phyloP scores from a whole-genome alignment of 805 yeast genomes.

The Metschnikowia bowlesiae region DNA sequence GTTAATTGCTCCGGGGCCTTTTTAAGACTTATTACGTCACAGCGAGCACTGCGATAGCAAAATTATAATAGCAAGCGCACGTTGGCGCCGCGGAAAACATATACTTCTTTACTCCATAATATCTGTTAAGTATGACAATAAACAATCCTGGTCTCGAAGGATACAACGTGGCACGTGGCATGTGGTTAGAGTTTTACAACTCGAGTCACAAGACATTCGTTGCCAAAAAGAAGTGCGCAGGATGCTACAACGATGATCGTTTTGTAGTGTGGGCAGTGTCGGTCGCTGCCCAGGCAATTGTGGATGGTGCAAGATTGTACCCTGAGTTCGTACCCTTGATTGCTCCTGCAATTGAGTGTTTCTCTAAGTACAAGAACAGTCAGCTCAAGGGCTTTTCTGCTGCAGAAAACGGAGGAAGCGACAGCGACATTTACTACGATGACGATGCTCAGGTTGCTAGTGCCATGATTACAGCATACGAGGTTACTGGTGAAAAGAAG shows the following conservation, averaged over 20 bases:
- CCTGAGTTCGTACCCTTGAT: conserved; percentile 50
- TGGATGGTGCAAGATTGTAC: conserved; percentile 56
- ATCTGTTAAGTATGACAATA: conserved; percentile 19
- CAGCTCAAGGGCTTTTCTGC: conserved; percentile 59
- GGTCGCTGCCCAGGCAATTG: conserved; percentile 61
- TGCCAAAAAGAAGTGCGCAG: conserved; percentile 34
- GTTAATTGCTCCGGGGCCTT: not conserved
- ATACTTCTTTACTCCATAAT: not conserved
- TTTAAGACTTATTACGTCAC: not conserved
- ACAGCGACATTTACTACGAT: conserved; percentile 64
- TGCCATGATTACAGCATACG: conserved; percentile 61
- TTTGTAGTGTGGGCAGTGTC: conserved; percentile 69
- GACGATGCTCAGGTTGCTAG: conserved; percentile 74
- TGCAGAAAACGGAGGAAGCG: conserved; percentile 54
- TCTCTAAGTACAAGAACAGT: conserved; percentile 49
- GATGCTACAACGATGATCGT: conserved; percentile 46
- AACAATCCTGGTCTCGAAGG: conserved; percentile 36
- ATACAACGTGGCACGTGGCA: conserved; percentile 29
- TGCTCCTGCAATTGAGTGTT: conserved; percentile 46
- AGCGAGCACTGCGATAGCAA: not conserved
- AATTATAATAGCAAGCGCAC: not conserved
- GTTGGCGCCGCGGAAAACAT: not conserved
- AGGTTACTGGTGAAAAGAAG: conserved; percentile 53
- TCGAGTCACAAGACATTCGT: conserved; percentile 32
- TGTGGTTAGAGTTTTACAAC: conserved; percentile 44